Evolutionary conservation across 257 asterid genomes (phyloP).

Genomic region (Datura wrightii): DNA sequence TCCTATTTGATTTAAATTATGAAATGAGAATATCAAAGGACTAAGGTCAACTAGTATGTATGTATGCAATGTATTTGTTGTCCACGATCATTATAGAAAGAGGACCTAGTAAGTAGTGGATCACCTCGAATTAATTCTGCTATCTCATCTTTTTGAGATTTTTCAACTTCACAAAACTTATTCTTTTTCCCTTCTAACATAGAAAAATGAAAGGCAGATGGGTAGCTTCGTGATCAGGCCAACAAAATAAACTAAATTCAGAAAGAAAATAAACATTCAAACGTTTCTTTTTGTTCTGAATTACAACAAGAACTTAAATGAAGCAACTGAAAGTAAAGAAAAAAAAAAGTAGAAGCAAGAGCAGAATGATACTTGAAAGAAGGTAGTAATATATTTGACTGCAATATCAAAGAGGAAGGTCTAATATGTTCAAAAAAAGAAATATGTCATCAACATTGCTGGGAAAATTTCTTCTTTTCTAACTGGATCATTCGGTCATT

Average conservation of each 20-base stretch:
- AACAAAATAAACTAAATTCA: neutral
- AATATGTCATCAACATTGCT: conserved; percentile 42
- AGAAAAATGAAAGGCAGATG: neutral
- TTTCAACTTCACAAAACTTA: conserved; percentile 33
- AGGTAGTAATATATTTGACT: neutral
- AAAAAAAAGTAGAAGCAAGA: neutral
- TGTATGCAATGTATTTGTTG: conserved; percentile 25
- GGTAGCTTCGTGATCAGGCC: conserved; percentile 44
- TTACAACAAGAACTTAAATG: neutral
- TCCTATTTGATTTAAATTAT: neutral
- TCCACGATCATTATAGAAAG: neutral
- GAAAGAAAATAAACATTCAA: neutral
- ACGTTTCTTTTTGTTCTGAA: neutral
- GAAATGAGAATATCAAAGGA: neutral
- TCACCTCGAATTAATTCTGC: conserved; percentile 33
- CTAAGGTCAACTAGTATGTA: neutral
- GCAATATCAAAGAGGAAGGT: neutral
- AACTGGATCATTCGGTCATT: conserved; percentile 47
- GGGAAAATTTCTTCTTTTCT: conserved; percentile 40
- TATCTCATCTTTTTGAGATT: conserved; percentile 34
- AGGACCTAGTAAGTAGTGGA: conserved; percentile 31
- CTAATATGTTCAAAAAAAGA: conserved; percentile 17
- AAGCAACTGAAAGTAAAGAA: neutral
- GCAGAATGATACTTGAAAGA: neutral
- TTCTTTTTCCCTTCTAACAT: conserved; percentile 36